Evolutionary conservation across 1,139 yeast species (phyloP), one percentile per base, ranked within the genome.

Genomic region (Yamadazyma taylorii): DNA sequence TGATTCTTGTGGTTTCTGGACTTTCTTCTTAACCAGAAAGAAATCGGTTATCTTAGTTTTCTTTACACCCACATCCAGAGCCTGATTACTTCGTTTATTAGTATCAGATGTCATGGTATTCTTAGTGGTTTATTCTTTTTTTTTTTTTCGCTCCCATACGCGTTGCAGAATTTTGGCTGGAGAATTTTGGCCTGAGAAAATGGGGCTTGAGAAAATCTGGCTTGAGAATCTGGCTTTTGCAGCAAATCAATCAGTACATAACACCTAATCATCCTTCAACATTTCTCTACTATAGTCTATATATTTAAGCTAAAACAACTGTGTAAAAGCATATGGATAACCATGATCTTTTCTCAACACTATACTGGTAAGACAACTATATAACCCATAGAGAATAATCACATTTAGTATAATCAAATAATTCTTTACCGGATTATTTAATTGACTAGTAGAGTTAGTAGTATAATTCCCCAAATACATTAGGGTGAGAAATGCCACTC

Each of bases 281-380:
- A n/a, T n/a, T n/a, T n/a, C n/a, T n/a, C n/a, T n/a, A n/a, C n/a
- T n/a, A n/a, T n/a, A n/a, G n/a, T n/a, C n/a, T n/a, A 7, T 12
- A 8, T n/a, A 13, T 12, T 4, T 27, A 27, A 5, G n/a, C 30
- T 27, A 68, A 36, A 68, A 60, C 30, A 71, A 42, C 46, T 58
- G 63, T n/a, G 59, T 37, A 15, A 63, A 59, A 17, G 47, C 47
- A 48, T 60, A 73, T 0, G 78, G 77, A 50, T 70, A 72, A 4
- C 50, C 65, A 24, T 51, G 60, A 40, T 69, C 75, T 46, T 72
- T 72, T 29, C 71, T 54, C 43, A 66, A 50, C 32, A 58, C 61
- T 13, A 69, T 55, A 43, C 74, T 67, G 4, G 75, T 69, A 43
- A 70, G 59, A 33, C 56, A 45, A 45, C 74, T 65, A 49, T 61